Evolutionary conservation across 352 stramenopile genomes (phyloP).

Genomic region (Phytophthora melonis): DNA sequence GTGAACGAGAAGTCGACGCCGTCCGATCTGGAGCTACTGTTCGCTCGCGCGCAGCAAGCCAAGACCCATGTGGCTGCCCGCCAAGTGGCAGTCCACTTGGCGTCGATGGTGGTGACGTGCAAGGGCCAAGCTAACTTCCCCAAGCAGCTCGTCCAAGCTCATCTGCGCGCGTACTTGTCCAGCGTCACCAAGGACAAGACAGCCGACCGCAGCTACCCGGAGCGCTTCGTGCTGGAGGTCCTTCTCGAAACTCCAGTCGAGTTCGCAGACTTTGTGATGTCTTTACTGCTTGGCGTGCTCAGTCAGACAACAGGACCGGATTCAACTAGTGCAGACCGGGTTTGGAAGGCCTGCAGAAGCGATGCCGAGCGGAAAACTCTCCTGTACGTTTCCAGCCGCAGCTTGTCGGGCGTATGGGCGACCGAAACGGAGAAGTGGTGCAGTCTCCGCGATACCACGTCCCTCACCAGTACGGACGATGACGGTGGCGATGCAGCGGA

Average conservation of each 20-base stretch:
- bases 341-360: slow-evolving; percentile 47
- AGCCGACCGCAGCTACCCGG: slow-evolving; percentile 1
- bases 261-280: slow-evolving; percentile 59
- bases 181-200: slow-evolving; percentile 11
- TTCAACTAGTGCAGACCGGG: slow-evolving; percentile 25
- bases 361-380: slow-evolving; percentile 47
- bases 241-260: slow-evolving; percentile 63
- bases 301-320: slow-evolving; percentile 11
- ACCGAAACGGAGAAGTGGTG: slow-evolving; percentile 36
- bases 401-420: slow-evolving; percentile 31
- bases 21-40: slow-evolving; percentile 56
- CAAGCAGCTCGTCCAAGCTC: slow-evolving; percentile 69
- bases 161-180: slow-evolving; percentile 59
- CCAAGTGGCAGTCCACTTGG: slow-evolving; percentile 60
- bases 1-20: slow-evolving; percentile 66
- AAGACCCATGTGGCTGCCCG: slow-evolving; percentile 25
- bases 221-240: slow-evolving; percentile 60
- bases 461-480: background rate
- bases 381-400: slow-evolving; percentile 33
- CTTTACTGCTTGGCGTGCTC: slow-evolving; percentile 46
- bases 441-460: slow-evolving; percentile 26
- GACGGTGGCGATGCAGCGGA: background rate
- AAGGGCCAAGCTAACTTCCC: slow-evolving; percentile 64
- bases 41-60: slow-evolving; percentile 33
- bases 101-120: slow-evolving; percentile 74